Evolutionary conservation across 2,329 filamentous ascomycete species (phyloP), one percentile per base, ranked within the genome.

Genomic region (Emergomyces pasteurianus): DNA sequence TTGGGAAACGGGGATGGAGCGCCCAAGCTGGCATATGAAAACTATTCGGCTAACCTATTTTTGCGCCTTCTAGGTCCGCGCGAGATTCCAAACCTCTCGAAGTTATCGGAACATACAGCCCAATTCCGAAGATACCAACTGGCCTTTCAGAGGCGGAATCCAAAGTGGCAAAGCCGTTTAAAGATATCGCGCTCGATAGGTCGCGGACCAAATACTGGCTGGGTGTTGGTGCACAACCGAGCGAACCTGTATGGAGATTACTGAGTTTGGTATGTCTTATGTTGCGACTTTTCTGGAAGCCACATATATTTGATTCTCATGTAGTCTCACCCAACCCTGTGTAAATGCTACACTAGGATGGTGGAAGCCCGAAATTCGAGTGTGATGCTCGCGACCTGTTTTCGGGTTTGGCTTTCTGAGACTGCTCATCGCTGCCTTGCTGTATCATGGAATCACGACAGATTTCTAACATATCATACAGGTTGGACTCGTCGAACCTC

Each of bases 181-280:
- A 99, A 77, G 92, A 97, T 67, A 89, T 99, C 72, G 86, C 90
- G 70, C 81, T 99, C 16, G 94, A 99, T 74, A 79, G 83, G 8
- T 79, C 84, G 66, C 81, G 94, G 63, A 89, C 92, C 61, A 87
- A 88, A 74, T 99, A 99, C 79, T 99, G 94, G 94, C 81, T 99
- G 42, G 94, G 94, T 72, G 92, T 97, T 3, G 94, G 94, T 0
- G 94, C 94, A 60, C 94, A 99, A 77, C 94, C 94, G 10, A 92
- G 88, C 64, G 90, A 96, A 67, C 86, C 89, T 2, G 89, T 88
- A 42, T 96, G 92, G 92, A 82, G 90, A 72, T 75, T 97, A 68
- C 78, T 99, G 43, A 63, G 63, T 42, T 59, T 65, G 63, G 64
- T 65, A 59, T 26, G 64, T 64, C 57, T 18, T 49, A 28, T n/a